Percentiles rank a stretch among this genome's conserved stretches.
Evolutionary conservation across 768 basidiomycete genomes (phyloP).

Genomic region (Xerocomellus chrysenteron): DNA sequence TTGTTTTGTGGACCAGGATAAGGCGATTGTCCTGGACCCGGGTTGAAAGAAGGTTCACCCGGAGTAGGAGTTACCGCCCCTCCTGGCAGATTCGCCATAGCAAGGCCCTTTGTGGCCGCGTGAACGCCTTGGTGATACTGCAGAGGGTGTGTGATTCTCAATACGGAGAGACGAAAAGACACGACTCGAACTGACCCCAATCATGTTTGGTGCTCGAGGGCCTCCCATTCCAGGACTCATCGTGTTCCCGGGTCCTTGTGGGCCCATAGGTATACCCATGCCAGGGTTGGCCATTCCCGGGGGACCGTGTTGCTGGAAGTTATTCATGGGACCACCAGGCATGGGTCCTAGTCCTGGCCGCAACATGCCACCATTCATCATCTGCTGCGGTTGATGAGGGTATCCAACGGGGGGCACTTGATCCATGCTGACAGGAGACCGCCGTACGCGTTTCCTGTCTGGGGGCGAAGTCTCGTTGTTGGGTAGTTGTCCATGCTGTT

Average conservation of each 20-base stretch:
- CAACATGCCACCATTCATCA: conserved; percentile 43
- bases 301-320: conserved; percentile 32
- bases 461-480: conserved; percentile 57
- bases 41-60: conserved; percentile 43
- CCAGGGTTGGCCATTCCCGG: conserved; percentile 30
- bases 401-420: conserved; percentile 40
- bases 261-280: conserved; percentile 36
- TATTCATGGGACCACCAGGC: conserved; percentile 36
- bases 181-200: conserved; percentile 23
- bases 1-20: conserved; percentile 35
- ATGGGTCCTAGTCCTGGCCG: conserved; percentile 32
- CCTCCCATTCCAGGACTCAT: conserved; percentile 42
- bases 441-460: conserved; percentile 51
- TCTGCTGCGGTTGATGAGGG: conserved; percentile 36
- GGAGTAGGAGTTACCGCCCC: conserved; percentile 46
- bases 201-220: conserved; percentile 27
- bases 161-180: background rate
- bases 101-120: conserved; percentile 35
- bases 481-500: conserved; percentile 47
- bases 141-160: conserved; percentile 11
- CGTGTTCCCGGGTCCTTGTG: conserved; percentile 28
- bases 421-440: conserved; percentile 46
- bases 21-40: conserved; percentile 32
- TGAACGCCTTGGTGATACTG: conserved; percentile 42
- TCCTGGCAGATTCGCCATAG: conserved; percentile 28